These are phyloP conservation scores for Adenanthera pavonina DNA, from an alignment of 306 rosid species.

Conservation along the genomic window DNA sequence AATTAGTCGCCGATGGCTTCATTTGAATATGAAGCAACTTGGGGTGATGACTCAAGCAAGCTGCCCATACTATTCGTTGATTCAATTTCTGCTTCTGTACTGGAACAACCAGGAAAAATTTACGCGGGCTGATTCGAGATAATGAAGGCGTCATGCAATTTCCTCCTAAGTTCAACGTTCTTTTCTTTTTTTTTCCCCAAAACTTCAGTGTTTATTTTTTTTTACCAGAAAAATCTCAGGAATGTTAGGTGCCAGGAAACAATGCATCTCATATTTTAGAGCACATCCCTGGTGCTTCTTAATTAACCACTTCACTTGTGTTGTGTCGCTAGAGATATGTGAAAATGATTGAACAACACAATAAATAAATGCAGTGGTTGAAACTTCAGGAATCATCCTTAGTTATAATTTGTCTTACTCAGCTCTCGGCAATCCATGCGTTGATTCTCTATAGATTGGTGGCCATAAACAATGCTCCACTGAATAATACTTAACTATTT, in stretches of 20 bases:
- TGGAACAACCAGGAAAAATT: background rate
- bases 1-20: conserved; percentile 28
- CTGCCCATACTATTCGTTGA: background rate
- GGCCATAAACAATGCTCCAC: background rate
- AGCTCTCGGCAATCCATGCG: conserved; percentile 34
- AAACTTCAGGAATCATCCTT: background rate
- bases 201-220: no score
- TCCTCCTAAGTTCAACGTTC: background rate
- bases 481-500: background rate
- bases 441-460: background rate
- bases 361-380: conserved; percentile 11
- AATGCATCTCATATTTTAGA: background rate
- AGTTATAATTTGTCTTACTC: background rate
- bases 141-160: background rate
- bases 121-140: background rate
- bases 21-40: conserved; percentile 23
- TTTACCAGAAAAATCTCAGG: no score
- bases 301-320: background rate
- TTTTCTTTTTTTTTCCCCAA: background rate
- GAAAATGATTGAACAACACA: conserved; percentile 28
- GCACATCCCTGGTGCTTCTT: background rate
- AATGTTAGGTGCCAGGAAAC: no score
- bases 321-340: conserved; percentile 13
- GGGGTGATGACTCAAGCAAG: background rate
- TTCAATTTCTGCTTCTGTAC: conserved; percentile 1